Evolutionary conservation across 164 flowering plant species (phyloP), one percentile per base, ranked within the genome.

Genomic region (Platanus orientalis): DNA sequence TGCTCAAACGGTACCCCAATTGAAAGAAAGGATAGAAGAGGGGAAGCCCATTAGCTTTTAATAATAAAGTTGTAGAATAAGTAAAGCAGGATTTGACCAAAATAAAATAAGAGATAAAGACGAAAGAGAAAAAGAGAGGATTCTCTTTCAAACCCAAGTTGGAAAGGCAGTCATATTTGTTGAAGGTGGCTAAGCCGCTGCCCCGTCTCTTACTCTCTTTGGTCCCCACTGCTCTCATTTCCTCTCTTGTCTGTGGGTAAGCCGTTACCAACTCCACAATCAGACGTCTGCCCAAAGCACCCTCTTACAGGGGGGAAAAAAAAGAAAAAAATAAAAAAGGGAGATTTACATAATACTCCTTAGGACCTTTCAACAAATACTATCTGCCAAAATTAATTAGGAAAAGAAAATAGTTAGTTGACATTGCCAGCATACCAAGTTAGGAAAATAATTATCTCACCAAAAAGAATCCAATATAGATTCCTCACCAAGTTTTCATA

Each of bases 221-320:
- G n/a, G 47, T 44, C 39, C 39, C 47, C 55, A 71, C 52, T 70
- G 66, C 34, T 71, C 65, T 32, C 57, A 10, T 59, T 62, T n/a
- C n/a, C 74, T n/a, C n/a, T n/a, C n/a, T 52, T 56, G 7, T 48
- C 66, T 71, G 69, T 61, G 55, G 74, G 69, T 71, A 27, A 61
- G 58, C 70, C 57, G 67, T 66, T 66, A 49, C 53, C 66, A 57
- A 61, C 69, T 66, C 74, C 59, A 71, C 63, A 57, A 44, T 47
- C 61, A 60, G 61, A 25, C 74, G 26, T 81, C 58, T 49, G 58
- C 23, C 57, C 52, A 19, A 70, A 70, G 73, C 69, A 70, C 42
- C 53, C 16, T 28, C 20, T 25, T 61, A 49, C 30, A 2, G 49
- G 59, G n/a, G n/a, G n/a, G n/a, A n/a, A n/a, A n/a, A n/a, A n/a